Evolutionary conservation across 148 eudicot genomes (phyloP).

Genomic region (Nepenthes gracilis): DNA sequence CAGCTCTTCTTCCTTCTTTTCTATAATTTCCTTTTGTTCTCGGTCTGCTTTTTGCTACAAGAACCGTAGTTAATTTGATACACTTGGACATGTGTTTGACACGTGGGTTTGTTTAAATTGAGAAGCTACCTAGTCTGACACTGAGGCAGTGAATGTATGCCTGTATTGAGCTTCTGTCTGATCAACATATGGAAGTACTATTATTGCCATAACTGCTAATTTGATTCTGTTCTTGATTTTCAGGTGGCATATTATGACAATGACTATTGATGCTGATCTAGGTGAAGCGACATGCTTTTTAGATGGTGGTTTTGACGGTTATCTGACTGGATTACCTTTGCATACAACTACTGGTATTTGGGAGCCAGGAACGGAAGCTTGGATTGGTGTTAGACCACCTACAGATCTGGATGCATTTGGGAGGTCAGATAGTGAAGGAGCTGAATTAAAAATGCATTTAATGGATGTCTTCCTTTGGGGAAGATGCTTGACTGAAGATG

Average conservation of each 20-base stretch:
- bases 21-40: too few relatives aligned
- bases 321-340: conserved; percentile 67
- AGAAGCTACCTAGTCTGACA: too few relatives aligned
- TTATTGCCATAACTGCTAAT: neutral
- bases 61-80: too few relatives aligned
- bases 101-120: too few relatives aligned
- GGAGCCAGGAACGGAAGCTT: conserved; percentile 92
- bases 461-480: conserved; percentile 99
- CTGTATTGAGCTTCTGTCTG: too few relatives aligned
- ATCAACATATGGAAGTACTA: neutral
- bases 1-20: too few relatives aligned
- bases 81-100: too few relatives aligned
- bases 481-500: conserved; percentile 97
- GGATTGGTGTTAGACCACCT: conserved; percentile 92
- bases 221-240: conserved; percentile 2
- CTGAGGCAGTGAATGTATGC: too few relatives aligned
- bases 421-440: conserved; percentile 97
- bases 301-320: conserved; percentile 89
- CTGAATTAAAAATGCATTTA: conserved; percentile 87
- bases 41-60: too few relatives aligned
- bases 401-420: conserved; percentile 87
- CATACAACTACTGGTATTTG: conserved; percentile 57
- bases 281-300: conserved; percentile 95
- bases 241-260: conserved; percentile 96
- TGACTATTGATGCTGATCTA: conserved; percentile 89